A percentile compares a stretch with the other conserved stretches of the same genome.
Evolutionary conservation across 306 rosid species (phyloP).

Genomic region (Inga oerstediana): DNA sequence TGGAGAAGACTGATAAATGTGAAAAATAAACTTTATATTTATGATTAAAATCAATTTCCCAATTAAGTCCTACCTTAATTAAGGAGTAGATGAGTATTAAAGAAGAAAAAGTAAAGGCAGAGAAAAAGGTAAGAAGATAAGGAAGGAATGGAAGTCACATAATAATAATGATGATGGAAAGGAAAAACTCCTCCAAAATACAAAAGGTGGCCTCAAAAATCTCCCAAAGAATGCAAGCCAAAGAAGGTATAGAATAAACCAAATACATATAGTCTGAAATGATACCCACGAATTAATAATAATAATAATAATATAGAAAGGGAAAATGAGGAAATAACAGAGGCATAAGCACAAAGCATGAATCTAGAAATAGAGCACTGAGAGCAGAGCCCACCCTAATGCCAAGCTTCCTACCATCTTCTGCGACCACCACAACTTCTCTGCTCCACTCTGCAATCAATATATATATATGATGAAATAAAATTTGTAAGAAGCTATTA

Average conservation of each 20-base stretch:
- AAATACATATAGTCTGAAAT: slow-evolving; percentile 5
- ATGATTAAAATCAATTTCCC: too few species aligned
- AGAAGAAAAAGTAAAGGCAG: neutral
- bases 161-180: neutral
- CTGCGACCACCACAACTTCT: slow-evolving; percentile 42
- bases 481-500: neutral
- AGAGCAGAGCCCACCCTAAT: slow-evolving; percentile 48
- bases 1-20: too few species aligned
- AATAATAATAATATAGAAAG: neutral
- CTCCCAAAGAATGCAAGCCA: slow-evolving; percentile 59
- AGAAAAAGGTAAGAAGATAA: neutral
- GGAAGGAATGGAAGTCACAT: neutral
- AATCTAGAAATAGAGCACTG: slow-evolving; percentile 34
- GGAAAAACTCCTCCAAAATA: slow-evolving; percentile 17
- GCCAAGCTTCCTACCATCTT: slow-evolving; percentile 53
- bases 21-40: too few species aligned
- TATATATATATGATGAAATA: neutral
- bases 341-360: neutral
- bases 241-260: neutral
- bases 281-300: slow-evolving; percentile 2
- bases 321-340: neutral
- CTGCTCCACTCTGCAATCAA: slow-evolving; percentile 57
- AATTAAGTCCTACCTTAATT: too few species aligned
- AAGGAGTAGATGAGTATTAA: too few species aligned
- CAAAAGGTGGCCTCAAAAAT: slow-evolving; percentile 42